Evolutionary conservation across 768 basidiomycete species (phyloP).

Genomic region (Amanita pseudoporphyria): DNA sequence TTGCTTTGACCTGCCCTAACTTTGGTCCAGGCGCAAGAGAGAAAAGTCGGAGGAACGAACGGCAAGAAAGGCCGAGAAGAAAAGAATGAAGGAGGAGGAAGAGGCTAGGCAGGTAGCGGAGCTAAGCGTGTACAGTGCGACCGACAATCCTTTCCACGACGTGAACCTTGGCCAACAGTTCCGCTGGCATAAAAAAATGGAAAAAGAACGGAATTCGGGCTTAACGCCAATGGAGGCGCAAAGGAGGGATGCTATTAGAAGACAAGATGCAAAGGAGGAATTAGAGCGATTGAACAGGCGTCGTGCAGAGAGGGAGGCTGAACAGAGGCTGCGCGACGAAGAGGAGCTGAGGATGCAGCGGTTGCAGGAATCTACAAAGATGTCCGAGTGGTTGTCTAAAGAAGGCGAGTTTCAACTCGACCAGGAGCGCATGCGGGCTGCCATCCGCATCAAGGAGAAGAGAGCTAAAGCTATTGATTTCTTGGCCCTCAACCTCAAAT

Average conservation of each 20-base stretch:
- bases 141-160: constrained; percentile 98
- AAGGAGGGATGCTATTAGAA: constrained; percentile 65
- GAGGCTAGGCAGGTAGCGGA: constrained; percentile 90
- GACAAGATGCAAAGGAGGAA: constrained; percentile 92
- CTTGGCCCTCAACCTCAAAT: constrained; percentile 89
- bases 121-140: constrained; percentile 91
- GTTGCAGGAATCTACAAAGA: constrained; percentile 89
- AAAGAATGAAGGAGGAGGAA: constrained; percentile 72
- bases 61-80: constrained; percentile 84
- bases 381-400: constrained; percentile 96
- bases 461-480: constrained; percentile 99
- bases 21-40: constrained; percentile 53
- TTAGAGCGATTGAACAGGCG: constrained; percentile 83
- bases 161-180: constrained; percentile 95
- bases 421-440: constrained; percentile 83
- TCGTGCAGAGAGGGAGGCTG: constrained; percentile 88
- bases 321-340: constrained; percentile 81
- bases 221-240: constrained; percentile 71
- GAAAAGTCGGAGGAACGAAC: constrained; percentile 83
- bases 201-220: constrained; percentile 89
- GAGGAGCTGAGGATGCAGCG: constrained; percentile 87
- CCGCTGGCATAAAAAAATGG: constrained; percentile 97
- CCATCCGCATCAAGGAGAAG: constrained; percentile 92
- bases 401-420: constrained; percentile 97
- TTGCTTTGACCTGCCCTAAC: constrained; percentile 2